phyloP scores from a whole-genome alignment of 257 asterid species.

The Ehretia macrophylla region DNA sequence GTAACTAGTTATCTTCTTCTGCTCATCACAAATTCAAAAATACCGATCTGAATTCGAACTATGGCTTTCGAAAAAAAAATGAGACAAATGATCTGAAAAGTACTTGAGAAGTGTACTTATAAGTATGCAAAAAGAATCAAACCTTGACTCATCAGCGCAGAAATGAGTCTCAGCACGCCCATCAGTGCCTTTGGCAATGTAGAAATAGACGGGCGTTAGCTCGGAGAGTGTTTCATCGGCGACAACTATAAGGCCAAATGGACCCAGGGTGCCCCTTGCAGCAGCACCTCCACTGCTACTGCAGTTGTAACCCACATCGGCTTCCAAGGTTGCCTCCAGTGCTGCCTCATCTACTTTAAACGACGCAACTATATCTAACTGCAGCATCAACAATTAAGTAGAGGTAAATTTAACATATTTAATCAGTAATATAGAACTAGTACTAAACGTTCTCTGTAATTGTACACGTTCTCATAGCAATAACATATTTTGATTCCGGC shows the following conservation, averaged over 20 bases:
- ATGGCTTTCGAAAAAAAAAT: too few relatives aligned
- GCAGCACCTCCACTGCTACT: constrained; percentile 65
- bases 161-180: constrained; percentile 52
- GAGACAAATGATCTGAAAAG: background rate
- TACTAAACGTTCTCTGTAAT: too few relatives aligned
- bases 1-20: too few relatives aligned
- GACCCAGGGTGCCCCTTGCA: constrained; percentile 65
- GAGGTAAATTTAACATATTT: too few relatives aligned
- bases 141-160: constrained; percentile 75
- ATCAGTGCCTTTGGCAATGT: constrained; percentile 42
- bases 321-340: constrained; percentile 25
- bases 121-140: constrained; percentile 6
- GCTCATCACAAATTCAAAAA: background rate
- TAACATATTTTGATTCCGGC: too few relatives aligned
- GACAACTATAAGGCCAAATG: constrained; percentile 67
- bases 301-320: constrained; percentile 39
- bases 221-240: constrained; percentile 54
- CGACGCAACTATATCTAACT: constrained; percentile 63
- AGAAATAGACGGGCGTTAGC: constrained; percentile 70
- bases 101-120: too few relatives aligned
- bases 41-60: too few relatives aligned
- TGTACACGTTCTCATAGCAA: too few relatives aligned
- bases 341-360: constrained; percentile 45
- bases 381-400: constrained; percentile 8
- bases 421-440: too few relatives aligned